Conservation (phyloP, 352 stramenopile genomes). For the Phytophthora ramorum region DNA sequence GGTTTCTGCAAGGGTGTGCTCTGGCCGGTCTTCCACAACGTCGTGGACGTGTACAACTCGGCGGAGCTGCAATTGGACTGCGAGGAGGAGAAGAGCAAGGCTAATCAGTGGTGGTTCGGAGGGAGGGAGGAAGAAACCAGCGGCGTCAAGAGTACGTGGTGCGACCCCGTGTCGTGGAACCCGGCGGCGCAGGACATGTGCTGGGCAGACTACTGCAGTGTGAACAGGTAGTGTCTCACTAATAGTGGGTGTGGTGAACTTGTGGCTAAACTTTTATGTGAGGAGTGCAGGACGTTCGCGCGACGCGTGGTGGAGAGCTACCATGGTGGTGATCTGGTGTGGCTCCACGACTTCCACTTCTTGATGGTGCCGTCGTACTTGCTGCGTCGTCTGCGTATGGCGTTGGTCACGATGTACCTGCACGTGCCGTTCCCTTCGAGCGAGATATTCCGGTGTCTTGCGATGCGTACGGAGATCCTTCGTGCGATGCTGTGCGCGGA, state of each 20-base stretch:
- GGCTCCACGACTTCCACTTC: conserved; percentile 98
- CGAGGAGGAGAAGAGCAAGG: conserved; percentile 12
- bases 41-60: conserved; percentile 96
- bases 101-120: conserved; percentile 17
- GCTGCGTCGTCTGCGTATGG: conserved; percentile 88
- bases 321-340: conserved; percentile 91
- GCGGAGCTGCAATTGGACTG: conserved; percentile 71
- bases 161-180: conserved; percentile 78
- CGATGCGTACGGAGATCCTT: conserved; percentile 90
- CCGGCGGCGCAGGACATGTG: conserved; percentile 78
- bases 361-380: conserved; percentile 98
- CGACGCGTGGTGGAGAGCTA: conserved; percentile 76
- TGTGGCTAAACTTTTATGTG: neutral
- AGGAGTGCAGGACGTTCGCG: conserved; percentile 44
- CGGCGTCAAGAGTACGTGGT: conserved; percentile 47
- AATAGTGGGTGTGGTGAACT: neutral
- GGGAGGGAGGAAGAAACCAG: conserved; percentile 16
- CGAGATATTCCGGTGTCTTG: conserved; percentile 98
- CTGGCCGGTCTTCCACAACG: conserved; percentile 98
- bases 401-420: conserved; percentile 97
- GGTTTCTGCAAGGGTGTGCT: conserved; percentile 98
- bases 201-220: conserved; percentile 82
- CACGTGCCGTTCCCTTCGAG: conserved; percentile 98
- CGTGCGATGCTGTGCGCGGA: conserved; percentile 91
- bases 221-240: conserved; percentile 46